A percentile compares a stretch with the other conserved stretches of the same genome.
These are phyloP conservation scores for Marasmius tenuissimus DNA, from an alignment of 1,284 basidiomycete species.

Conservation along the genomic window DNA sequence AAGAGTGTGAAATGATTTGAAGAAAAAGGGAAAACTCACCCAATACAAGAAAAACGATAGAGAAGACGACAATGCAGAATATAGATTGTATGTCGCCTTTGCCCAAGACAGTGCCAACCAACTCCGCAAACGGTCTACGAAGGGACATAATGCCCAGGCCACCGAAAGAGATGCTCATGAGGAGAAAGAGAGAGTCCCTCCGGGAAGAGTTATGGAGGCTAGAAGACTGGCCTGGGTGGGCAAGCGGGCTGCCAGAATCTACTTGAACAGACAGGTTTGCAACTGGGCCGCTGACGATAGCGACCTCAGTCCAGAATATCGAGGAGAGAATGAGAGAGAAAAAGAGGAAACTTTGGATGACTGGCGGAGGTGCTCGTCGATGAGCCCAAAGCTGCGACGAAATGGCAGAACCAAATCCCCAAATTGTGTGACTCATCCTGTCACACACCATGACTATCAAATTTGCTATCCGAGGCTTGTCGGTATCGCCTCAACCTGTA, in stretches of 20 bases:
- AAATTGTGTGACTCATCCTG: background rate
- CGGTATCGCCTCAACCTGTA: background rate
- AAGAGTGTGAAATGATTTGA: background rate
- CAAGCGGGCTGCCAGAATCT: conserved; percentile 33
- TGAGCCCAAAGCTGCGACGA: background rate
- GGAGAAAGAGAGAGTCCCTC: conserved; percentile 44
- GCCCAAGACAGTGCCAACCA: conserved; percentile 49
- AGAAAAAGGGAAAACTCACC: conserved; percentile 47
- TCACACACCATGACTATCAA: background rate
- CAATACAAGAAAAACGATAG: conserved; percentile 67
- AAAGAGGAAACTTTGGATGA: background rate
- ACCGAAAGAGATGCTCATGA: conserved; percentile 65
- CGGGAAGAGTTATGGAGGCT: conserved; percentile 33
- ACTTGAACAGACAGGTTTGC: conserved; percentile 44
- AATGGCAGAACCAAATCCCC: background rate
- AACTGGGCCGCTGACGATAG: conserved; percentile 32
- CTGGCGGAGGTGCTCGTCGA: background rate
- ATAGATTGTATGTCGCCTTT: conserved; percentile 67
- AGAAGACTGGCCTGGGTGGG: conserved; percentile 35
- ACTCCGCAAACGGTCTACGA: conserved; percentile 49
- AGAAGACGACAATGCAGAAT: conserved; percentile 64
- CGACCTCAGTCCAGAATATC: conserved; percentile 28
- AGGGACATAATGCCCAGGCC: conserved; percentile 62
- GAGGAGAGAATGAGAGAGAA: conserved; percentile 7
- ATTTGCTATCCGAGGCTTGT: background rate